phyloP scores from a whole-genome alignment of 2,329 filamentous ascomycete genomes.

The Sarocladiaceae sp. region DNA sequence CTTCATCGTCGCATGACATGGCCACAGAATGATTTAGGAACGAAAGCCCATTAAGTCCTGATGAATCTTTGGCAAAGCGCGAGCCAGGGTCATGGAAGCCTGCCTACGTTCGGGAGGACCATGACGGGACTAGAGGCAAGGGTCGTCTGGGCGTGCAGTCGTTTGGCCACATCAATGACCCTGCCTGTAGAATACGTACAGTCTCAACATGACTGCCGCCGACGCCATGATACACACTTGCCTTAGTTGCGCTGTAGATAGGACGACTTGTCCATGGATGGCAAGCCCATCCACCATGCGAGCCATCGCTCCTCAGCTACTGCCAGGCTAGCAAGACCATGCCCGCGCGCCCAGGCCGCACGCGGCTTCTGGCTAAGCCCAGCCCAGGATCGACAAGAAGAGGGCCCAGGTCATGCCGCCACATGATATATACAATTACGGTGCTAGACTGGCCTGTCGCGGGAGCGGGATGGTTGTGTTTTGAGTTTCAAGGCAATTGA shows the following conservation, averaged over 20 bases:
- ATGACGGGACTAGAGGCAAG: not conserved
- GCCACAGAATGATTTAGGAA: too few species aligned
- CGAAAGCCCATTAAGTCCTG: too few species aligned
- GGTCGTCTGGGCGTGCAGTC: constrained; percentile 4
- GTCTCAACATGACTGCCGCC: not conserved
- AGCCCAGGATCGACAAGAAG: not conserved
- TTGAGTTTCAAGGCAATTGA: constrained; percentile 5
- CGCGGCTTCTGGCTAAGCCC: not conserved
- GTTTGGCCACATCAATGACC: not conserved
- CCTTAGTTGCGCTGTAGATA: not conserved
- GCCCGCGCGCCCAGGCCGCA: constrained; percentile 2
- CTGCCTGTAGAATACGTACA: not conserved
- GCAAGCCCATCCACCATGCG: not conserved
- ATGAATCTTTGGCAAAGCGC: too few species aligned
- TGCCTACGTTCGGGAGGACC: too few species aligned
- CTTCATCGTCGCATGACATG: too few species aligned
- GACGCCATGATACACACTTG: not conserved
- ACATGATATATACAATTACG: not conserved
- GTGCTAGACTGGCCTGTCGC: not conserved
- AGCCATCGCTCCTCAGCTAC: not conserved
- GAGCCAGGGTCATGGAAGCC: too few species aligned
- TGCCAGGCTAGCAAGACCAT: not conserved
- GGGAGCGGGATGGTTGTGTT: not conserved
- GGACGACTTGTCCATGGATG: not conserved
- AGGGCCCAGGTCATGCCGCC: constrained; percentile 4